Evolutionary conservation across 78 protist species (phyloP), one percentile per base, ranked within the genome.

Genomic region (Dictyostelium brefeldianum): DNA sequence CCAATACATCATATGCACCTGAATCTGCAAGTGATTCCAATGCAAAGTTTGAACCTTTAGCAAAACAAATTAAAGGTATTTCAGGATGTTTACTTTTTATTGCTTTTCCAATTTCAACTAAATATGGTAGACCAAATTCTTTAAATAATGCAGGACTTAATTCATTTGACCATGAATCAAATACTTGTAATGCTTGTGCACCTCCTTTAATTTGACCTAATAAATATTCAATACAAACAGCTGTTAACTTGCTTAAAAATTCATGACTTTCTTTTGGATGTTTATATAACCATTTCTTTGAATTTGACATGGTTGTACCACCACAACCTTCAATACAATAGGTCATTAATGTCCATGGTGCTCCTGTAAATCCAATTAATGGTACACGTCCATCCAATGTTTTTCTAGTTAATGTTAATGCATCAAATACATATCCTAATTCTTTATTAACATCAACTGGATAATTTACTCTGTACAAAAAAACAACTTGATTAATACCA

Each of bases 241-340:
- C 57, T 7, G 98, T 92, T 48, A 96, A 59, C 70, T 46, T 50
- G 18, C 36, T 10, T 47, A 97, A 80, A 73, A 97, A 83, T 59
- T 71, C 59, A 79, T 89, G 97, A 5, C 95, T 5, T 3, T 73
- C 98, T 29, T 74, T 73, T n/a, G 89, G 83, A 73, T 94, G 5
- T 36, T 64, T 29, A 47, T 89, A 95, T 46, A 97, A 67, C 97
- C 97, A 97, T 6, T 36, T 15, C 59, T 96, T 94, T 47, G 97
- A 97, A 14, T 47, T 31, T 8, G 57, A 18, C 70, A 81, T 47
- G 6, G 27, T 48, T 29, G 79, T 14, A 4, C 89, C 89, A 78
- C 98, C 97, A 0, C 96, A 90, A 67, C 99, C 99, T 75, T 98
- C 98, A 31, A 97, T 83, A 65, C 96, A 91, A 95, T 98, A 98